A percentile compares a stretch with the other conserved stretches of the same genome.
Conservation (phyloP, 768 basidiomycete species). For the Artomyces pyxidatus region DNA sequence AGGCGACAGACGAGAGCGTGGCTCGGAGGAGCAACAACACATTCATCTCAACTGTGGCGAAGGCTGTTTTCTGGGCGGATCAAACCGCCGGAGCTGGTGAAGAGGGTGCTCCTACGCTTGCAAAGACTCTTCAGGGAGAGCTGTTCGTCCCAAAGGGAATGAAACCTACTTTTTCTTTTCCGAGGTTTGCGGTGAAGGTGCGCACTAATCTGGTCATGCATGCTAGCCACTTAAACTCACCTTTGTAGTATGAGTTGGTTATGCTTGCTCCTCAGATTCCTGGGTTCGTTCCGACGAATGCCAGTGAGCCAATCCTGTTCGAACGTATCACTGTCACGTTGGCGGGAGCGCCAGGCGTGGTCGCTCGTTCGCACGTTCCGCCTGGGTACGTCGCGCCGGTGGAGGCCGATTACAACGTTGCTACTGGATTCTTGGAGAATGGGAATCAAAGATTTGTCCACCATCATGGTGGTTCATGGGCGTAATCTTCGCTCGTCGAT, state of each 20-base stretch:
- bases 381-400: conserved; percentile 34
- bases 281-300: conserved; percentile 30
- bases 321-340: conserved; percentile 33
- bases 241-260: conserved; percentile 35
- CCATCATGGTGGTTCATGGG: background rate
- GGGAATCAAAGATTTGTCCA: conserved; percentile 41
- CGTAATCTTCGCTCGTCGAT: background rate
- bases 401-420: conserved; percentile 41
- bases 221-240: background rate
- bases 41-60: conserved; percentile 33
- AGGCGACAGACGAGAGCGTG: conserved; percentile 7
- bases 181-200: conserved; percentile 40
- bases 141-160: conserved; percentile 35
- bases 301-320: conserved; percentile 27
- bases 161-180: conserved; percentile 38
- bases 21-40: conserved; percentile 37
- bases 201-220: conserved; percentile 12
- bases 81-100: background rate
- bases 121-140: conserved; percentile 39
- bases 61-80: conserved; percentile 41
- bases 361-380: conserved; percentile 39
- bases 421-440: conserved; percentile 45
- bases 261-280: conserved; percentile 35
- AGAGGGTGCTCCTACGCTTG: background rate
- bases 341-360: conserved; percentile 31